Percentiles rank a stretch among this genome's conserved stretches.
Conservation (phyloP, 2,329 filamentous ascomycete genomes). For the Microcera coccophila region DNA sequence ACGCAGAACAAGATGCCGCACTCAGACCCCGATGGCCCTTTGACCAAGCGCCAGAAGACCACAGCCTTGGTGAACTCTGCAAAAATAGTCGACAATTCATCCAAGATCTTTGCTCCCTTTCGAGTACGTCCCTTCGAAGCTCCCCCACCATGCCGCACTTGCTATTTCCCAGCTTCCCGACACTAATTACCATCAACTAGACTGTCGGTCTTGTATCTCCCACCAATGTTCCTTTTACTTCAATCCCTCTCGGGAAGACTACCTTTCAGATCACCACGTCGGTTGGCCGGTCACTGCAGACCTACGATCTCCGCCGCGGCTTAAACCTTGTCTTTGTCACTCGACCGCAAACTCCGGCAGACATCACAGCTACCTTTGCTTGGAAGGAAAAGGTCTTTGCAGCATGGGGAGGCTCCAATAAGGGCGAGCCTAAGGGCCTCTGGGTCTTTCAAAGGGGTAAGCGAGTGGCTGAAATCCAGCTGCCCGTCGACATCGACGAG, state of each 20-base stretch:
- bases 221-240: slow-evolving; percentile 84
- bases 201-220: slow-evolving; percentile 92
- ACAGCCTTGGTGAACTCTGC: slow-evolving; percentile 34
- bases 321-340: slow-evolving; percentile 93
- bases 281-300: slow-evolving; percentile 84
- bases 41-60: slow-evolving; percentile 72
- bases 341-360: slow-evolving; percentile 77
- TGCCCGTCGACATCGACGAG: slow-evolving; percentile 62
- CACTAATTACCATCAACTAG: slow-evolving; percentile 40
- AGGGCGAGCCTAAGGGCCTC: slow-evolving; percentile 59
- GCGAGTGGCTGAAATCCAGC: slow-evolving; percentile 70
- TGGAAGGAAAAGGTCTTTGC: slow-evolving; percentile 86
- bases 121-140: slow-evolving; percentile 56
- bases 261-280: slow-evolving; percentile 98
- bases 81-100: slow-evolving; percentile 48
- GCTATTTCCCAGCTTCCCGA: slow-evolving; percentile 1
- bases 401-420: slow-evolving; percentile 71
- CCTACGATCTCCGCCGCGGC: slow-evolving; percentile 87
- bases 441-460: slow-evolving; percentile 93
- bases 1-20: slow-evolving; percentile 47
- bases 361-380: slow-evolving; percentile 80
- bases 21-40: slow-evolving; percentile 56
- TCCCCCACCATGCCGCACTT: background rate
- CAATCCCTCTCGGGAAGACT: slow-evolving; percentile 82
- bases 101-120: slow-evolving; percentile 89